phyloP scores from a whole-genome alignment of 2,329 filamentous ascomycete species.

The Phialophora chinensis region DNA sequence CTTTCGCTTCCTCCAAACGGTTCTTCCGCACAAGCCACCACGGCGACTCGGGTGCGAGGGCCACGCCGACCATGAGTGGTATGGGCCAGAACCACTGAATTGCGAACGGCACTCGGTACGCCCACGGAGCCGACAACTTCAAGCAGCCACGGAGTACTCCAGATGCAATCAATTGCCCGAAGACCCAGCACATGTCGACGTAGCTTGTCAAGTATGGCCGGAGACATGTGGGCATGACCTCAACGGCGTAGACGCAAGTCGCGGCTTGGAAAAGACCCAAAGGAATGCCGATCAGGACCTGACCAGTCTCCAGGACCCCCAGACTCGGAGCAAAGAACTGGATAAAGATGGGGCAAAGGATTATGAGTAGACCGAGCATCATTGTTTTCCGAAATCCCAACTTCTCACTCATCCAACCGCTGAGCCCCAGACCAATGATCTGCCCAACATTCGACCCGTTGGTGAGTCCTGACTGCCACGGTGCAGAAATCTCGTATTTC shows the following conservation, averaged over 20 bases:
- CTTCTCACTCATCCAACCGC: slow-evolving; percentile 67
- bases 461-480: slow-evolving; percentile 63
- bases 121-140: slow-evolving; percentile 43
- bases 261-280: slow-evolving; percentile 55
- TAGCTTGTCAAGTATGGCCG: slow-evolving; percentile 45
- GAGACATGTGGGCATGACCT: slow-evolving; percentile 41
- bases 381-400: slow-evolving; percentile 71
- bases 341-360: slow-evolving; percentile 46
- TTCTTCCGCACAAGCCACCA: slow-evolving; percentile 50
- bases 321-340: slow-evolving; percentile 48
- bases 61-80: slow-evolving; percentile 51
- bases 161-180: slow-evolving; percentile 44
- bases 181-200: slow-evolving; percentile 51
- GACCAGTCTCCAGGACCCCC: slow-evolving; percentile 42
- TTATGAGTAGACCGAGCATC: slow-evolving; percentile 61
- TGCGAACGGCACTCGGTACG: slow-evolving; percentile 46
- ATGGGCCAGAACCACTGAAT: slow-evolving; percentile 60
- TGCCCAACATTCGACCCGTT: slow-evolving; percentile 66
- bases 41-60: slow-evolving; percentile 48
- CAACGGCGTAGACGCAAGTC: slow-evolving; percentile 43
- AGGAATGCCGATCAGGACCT: slow-evolving; percentile 47
- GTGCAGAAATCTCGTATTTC: slow-evolving; percentile 51
- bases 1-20: slow-evolving; percentile 44
- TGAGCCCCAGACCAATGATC: slow-evolving; percentile 69
- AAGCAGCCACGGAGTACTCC: slow-evolving; percentile 45